These are phyloP conservation scores for Nakazawaea wyomingensis DNA, from an alignment of 805 yeast genomes.

Conservation along the genomic window DNA sequence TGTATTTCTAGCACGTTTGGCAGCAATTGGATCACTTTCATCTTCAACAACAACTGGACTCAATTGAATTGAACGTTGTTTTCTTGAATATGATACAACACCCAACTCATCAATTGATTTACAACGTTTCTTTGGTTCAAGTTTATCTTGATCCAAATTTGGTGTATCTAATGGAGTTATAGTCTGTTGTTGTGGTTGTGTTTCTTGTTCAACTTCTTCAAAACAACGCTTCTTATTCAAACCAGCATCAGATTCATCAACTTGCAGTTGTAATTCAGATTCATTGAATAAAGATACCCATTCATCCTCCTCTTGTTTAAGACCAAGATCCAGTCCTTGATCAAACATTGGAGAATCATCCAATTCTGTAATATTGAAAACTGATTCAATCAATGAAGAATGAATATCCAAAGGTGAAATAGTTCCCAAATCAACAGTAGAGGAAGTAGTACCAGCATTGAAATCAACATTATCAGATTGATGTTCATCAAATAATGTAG, in stretches of 20 bases:
- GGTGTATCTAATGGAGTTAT: background rate
- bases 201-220: slow-evolving; percentile 21
- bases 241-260: slow-evolving; percentile 29
- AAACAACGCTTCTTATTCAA: slow-evolving; percentile 17
- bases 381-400: slow-evolving; percentile 46
- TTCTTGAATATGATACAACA: slow-evolving; percentile 69
- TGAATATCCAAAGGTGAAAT: slow-evolving; percentile 50
- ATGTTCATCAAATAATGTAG: background rate
- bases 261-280: slow-evolving; percentile 22
- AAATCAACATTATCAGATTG: background rate
- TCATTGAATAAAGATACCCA: slow-evolving; percentile 62
- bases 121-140: slow-evolving; percentile 16
- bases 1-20: slow-evolving; percentile 95
- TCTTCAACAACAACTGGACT: slow-evolving; percentile 56
- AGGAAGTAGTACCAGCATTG: background rate
- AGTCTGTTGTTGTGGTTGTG: background rate
- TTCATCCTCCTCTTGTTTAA: slow-evolving; percentile 35
- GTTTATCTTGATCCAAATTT: slow-evolving; percentile 1
- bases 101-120: slow-evolving; percentile 58
- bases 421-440: slow-evolving; percentile 15
- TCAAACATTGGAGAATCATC: slow-evolving; percentile 59
- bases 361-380: slow-evolving; percentile 33
- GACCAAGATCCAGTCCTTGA: slow-evolving; percentile 40
- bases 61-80: slow-evolving; percentile 68
- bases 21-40: slow-evolving; percentile 57